A percentile compares a stretch with the other conserved stretches of the same genome.
phyloP scores from a whole-genome alignment of 441 rosid species.

The Theobroma grandiflorum region DNA sequence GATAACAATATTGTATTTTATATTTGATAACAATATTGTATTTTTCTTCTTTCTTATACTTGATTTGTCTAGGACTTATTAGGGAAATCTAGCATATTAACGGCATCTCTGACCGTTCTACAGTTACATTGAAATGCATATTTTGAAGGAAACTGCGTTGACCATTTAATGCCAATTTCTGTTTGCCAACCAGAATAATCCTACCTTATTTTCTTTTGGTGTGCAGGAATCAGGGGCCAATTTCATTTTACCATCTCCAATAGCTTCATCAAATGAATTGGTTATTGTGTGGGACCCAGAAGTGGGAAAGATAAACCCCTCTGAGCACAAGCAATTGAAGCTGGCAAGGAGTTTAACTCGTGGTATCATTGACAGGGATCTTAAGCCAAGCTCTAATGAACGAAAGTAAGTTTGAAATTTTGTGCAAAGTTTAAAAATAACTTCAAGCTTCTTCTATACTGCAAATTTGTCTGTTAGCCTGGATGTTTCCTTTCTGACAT shows the following conservation, averaged over 20 bases:
- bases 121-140: not conserved
- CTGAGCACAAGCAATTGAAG: constrained; percentile 97
- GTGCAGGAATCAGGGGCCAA: constrained; percentile 89
- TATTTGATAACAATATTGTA: not conserved
- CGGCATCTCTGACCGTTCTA: not conserved
- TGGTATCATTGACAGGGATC: constrained; percentile 97
- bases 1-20: not conserved
- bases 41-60: not conserved
- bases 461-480: not conserved
- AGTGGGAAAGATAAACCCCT: constrained; percentile 88
- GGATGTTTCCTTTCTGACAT: constrained; percentile 1
- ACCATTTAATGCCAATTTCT: not conserved
- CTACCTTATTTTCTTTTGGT: constrained; percentile 27
- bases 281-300: constrained; percentile 97
- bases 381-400: constrained; percentile 85
- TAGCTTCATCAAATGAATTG: constrained; percentile 92
- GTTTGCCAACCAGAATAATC: not conserved
- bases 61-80: not conserved
- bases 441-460: constrained; percentile 15
- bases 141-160: not conserved
- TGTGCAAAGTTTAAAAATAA: not conserved
- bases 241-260: constrained; percentile 83
- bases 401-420: constrained; percentile 71
- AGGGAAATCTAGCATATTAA: constrained; percentile 6
- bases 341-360: constrained; percentile 97